These are phyloP conservation scores for Groenewaldozyma salmanticensis DNA, from an alignment of 805 yeast genomes.

Conservation along the genomic window DNA sequence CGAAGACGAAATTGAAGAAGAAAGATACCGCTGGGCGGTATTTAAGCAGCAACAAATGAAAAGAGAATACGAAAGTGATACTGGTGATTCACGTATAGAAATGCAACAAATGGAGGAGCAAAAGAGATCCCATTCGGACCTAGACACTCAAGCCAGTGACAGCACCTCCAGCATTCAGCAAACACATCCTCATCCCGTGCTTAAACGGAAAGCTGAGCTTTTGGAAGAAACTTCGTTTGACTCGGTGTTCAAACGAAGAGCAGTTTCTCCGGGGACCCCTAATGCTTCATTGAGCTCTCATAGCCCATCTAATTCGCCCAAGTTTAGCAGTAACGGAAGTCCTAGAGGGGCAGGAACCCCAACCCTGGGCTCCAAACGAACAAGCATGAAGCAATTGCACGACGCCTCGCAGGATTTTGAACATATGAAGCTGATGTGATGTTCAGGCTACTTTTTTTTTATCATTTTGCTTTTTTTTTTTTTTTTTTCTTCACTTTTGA, in stretches of 20 bases:
- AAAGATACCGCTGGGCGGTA: background rate
- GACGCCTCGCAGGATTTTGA: constrained; percentile 20
- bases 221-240: constrained; percentile 11
- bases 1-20: constrained; percentile 7
- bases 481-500: too few species aligned
- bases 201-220: constrained; percentile 13
- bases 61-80: background rate
- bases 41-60: background rate
- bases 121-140: too few species aligned
- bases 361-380: constrained; percentile 9
- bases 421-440: constrained; percentile 16
- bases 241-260: constrained; percentile 15
- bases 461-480: too few species aligned
- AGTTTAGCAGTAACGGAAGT: background rate
- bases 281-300: background rate
- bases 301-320: background rate
- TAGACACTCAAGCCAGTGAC: constrained; percentile 1
- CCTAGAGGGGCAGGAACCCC: constrained; percentile 14
- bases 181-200: background rate
- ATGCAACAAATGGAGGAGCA: background rate
- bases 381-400: constrained; percentile 16
- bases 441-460: too few species aligned
- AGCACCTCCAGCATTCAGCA: background rate
- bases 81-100: background rate
- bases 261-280: constrained; percentile 18